phyloP scores from a whole-genome alignment of 441 rosid genomes.

The Eugenia klotzschiana region DNA sequence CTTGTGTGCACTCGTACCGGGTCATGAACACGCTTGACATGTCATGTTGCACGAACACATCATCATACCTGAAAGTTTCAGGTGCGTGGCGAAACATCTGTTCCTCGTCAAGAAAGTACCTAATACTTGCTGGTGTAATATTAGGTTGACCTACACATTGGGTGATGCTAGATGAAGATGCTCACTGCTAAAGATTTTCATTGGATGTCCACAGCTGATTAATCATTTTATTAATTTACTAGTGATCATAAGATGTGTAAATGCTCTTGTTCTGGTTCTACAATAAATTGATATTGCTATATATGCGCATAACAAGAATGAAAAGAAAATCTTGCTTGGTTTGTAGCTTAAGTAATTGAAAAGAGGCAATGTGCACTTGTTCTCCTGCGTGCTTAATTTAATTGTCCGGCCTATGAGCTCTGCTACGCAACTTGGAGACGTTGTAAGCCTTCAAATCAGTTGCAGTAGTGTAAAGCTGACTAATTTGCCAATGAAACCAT shows the following conservation, averaged over 20 bases:
- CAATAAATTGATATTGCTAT: not conserved
- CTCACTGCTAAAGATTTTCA: not conserved
- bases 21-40: not conserved
- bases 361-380: not conserved
- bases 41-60: not conserved
- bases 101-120: not conserved
- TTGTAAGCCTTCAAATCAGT: not conserved
- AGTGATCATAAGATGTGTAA: not conserved
- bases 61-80: not conserved
- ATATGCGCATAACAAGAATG: not conserved
- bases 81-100: not conserved
- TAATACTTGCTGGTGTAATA: not conserved
- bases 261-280: not conserved
- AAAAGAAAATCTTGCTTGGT: not conserved
- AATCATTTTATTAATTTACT: not conserved
- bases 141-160: not conserved
- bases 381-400: not conserved
- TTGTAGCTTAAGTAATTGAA: not conserved
- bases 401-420: not conserved
- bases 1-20: not conserved
- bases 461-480: not conserved
- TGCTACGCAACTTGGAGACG: not conserved
- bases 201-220: not conserved
- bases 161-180: not conserved
- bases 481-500: not conserved